Evolutionary conservation across 331 rosid species (phyloP).

Genomic region (Pyracantha coccinea): DNA sequence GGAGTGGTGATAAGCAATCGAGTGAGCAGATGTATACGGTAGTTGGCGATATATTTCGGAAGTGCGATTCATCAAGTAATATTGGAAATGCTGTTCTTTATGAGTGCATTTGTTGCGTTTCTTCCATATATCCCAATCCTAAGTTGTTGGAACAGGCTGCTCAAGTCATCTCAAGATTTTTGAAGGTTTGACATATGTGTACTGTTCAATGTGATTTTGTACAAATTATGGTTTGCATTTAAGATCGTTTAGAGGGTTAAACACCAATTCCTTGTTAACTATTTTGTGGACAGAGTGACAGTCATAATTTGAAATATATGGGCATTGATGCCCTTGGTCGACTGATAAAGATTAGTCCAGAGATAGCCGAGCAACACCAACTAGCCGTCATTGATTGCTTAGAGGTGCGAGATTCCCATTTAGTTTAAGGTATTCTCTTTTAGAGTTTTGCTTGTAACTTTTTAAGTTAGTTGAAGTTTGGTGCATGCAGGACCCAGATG

Average conservation of each 20-base stretch:
- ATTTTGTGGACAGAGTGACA: constrained; percentile 64
- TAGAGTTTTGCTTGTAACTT: background rate
- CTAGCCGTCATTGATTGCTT: constrained; percentile 89
- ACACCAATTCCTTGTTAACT: background rate
- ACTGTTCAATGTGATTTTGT: background rate
- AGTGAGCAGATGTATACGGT: constrained; percentile 76
- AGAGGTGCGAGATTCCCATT: constrained; percentile 41
- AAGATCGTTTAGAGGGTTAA: background rate
- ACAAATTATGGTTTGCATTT: background rate
- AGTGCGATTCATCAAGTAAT: constrained; percentile 53
- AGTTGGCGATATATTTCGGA: constrained; percentile 64
- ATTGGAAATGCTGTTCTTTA: constrained; percentile 87
- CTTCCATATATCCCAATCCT: constrained; percentile 61
- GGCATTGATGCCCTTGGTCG: constrained; percentile 93
- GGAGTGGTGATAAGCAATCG: constrained; percentile 74
- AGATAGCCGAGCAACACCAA: constrained; percentile 85
- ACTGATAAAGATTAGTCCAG: constrained; percentile 70
- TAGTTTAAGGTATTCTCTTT: background rate
- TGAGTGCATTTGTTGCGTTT: constrained; percentile 67
- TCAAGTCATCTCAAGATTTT: constrained; percentile 64
- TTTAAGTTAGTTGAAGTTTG: constrained; percentile 5
- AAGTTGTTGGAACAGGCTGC: constrained; percentile 73
- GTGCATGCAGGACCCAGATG: constrained; percentile 77
- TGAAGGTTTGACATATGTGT: constrained; percentile 44
- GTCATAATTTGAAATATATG: constrained; percentile 91